Conservation (phyloP, 306 rosid genomes). For the Arachis hypogaea region DNA sequence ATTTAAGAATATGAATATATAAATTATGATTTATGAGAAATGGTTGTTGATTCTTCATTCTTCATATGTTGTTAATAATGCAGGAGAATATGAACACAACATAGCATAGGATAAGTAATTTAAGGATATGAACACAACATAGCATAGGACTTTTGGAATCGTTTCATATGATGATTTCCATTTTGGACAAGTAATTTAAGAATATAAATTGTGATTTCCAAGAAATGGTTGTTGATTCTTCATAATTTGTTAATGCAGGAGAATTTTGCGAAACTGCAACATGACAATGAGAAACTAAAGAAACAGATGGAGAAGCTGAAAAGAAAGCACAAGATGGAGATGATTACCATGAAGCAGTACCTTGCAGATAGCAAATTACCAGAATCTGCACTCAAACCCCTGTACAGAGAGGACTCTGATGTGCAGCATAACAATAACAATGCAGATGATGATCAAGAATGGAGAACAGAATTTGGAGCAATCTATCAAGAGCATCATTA, state of each 20-base stretch:
- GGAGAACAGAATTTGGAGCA: constrained; percentile 98
- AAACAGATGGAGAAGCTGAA: constrained; percentile 88
- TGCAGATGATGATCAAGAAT: constrained; percentile 73
- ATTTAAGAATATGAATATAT: no score
- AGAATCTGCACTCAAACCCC: constrained; percentile 75
- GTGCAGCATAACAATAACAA: constrained; percentile 47
- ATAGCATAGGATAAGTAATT: no score
- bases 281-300: constrained; percentile 75
- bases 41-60: no score
- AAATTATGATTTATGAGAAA: no score
- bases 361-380: constrained; percentile 89
- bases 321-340: constrained; percentile 93
- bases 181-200: background rate
- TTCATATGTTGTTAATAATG: no score
- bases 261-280: constrained; percentile 54
- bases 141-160: no score
- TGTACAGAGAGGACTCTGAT: constrained; percentile 63
- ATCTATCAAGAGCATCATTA: constrained; percentile 86
- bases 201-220: background rate
- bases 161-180: no score
- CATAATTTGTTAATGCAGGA: constrained; percentile 57
- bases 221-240: background rate
- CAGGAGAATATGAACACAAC: no score
- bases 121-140: no score
- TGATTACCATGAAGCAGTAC: constrained; percentile 89